Base-by-base conservation (phyloP, 2,329 filamentous ascomycete species). In the Coleophoma crateriformis region DNA sequence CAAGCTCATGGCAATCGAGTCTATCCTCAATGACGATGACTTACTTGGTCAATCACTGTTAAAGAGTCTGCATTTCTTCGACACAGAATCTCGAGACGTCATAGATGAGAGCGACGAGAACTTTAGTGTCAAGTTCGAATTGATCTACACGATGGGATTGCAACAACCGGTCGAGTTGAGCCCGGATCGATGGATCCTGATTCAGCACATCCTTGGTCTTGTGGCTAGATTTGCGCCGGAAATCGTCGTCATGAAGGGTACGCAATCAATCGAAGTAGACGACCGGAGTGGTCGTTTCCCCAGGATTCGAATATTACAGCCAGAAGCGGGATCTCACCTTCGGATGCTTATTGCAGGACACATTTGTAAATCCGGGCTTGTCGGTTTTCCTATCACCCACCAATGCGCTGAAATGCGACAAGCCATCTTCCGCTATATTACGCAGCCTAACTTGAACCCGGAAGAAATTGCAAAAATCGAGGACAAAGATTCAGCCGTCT, bases 21-120 rank as follows among this genome's bases (percentile, higher is more conserved):
- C 66, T 8, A 55, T 77, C 2, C 70, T 67, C 2, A 69, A 75
- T 22, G 59, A 54, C 2, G 46, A 54, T 1, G 71, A 80, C 67
- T 59, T 79, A 12, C 59, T 64, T 3, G 64, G 66, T 1, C 73
- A 78, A 38, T 53, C 58, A 12, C 76, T 71, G 67, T 58, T 81
- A 14, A 63, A 71, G 19, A 19, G 19, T 19, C 19, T 19, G 3
- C 19, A 19, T 3, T 19, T 19, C 3, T 19, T 19, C 19, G 53
- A 56, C 14, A 54, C 63, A 12, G 3, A 19, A 19, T 70, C 66
- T 19, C 67, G 77, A 1, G 77, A 81, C 58, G 64, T 81, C 5
- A 59, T 81, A 1, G 77, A 80, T 51, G 76, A 81, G 56, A 75
- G 62, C 19, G 69, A 72, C 48, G 62, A 64, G 35, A 70, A 64